Evolutionary conservation across 345 rosid species (phyloP), one percentile per base, ranked within the genome.

Genomic region (Tarenaya hassleriana): DNA sequence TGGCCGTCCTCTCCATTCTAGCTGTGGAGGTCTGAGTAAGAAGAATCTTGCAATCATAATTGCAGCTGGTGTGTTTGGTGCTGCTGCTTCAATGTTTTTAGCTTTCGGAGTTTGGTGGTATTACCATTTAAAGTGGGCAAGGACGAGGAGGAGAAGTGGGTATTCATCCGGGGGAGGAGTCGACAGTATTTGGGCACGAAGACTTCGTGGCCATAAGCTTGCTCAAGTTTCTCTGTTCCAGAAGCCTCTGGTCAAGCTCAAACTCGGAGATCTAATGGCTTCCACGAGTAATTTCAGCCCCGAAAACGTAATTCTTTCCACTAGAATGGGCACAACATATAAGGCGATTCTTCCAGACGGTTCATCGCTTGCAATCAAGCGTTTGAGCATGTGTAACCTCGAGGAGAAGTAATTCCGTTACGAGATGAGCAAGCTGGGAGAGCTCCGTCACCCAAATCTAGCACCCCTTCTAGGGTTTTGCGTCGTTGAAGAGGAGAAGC

Each of bases 21-120:
- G 66, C 38, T 86, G 97, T 58, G 96, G 96, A 9, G 72, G 85
- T 14, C 57, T 84, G 46, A 82, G 92, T 58, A 82, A 67, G 72
- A 86, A 60, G 84, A 90, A 76, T 72, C 82, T 90, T 48, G 80
- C 77, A 1, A 84, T 84, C 44, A 84, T 91, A 21, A 68, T 82
- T 16, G 83, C 86, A 17, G 96, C 98, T 12, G 98, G 98, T 44
- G 64, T 87, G 5, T 74, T 91, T 51, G 95, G 96, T 11, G 95
- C 96, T 34, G 85, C 81, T 7, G 87, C 73, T 0, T 91, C 98
- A 4, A 35, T 86, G 70, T 49, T 87, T 58, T 63, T 91, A 31
- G 96, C 69, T n/a, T 68, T 84, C 60, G 95, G 84, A 70, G 16
- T 91, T 16, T 91, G 98, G 98, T 91, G 95, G 89, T 87, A 84